A percentile compares a stretch with the other conserved stretches of the same genome.
Conservation (phyloP, 2,329 filamentous ascomycete genomes). For the Didymella keratinophila region DNA sequence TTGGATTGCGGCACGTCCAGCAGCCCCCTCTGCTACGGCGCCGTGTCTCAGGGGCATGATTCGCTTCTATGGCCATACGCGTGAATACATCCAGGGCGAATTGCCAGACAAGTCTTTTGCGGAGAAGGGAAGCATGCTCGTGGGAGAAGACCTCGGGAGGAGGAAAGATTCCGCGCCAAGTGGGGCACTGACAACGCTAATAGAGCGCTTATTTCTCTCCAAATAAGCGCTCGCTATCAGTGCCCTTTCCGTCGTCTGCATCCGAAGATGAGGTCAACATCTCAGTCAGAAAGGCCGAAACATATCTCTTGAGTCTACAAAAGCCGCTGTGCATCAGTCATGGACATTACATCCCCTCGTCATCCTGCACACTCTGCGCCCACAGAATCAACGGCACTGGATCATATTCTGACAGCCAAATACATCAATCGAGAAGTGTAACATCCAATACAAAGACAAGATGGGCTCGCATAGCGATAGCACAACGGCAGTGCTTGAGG, state of each 20-base stretch:
- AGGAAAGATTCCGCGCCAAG: not conserved
- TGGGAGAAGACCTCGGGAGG: too few relatives aligned
- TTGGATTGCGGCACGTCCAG: constrained; percentile 25
- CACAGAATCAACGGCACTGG: not conserved
- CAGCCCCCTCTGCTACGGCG: constrained; percentile 23
- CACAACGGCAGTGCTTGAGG: not conserved
- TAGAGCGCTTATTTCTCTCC: not conserved
- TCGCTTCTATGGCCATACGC: constrained; percentile 10
- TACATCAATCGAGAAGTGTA: not conserved
- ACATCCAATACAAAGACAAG: not conserved
- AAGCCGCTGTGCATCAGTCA: not conserved
- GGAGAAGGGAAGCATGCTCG: not conserved
- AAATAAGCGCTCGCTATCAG: constrained; percentile 16
- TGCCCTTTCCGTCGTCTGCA: not conserved
- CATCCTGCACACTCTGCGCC: not conserved
- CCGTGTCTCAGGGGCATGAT: not conserved
- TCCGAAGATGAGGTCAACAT: not conserved
- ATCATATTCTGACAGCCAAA: not conserved
- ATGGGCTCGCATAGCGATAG: not conserved
- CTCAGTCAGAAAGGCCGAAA: not conserved
- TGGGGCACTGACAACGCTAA: not conserved
- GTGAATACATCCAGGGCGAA: not conserved
- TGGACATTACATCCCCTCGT: not conserved
- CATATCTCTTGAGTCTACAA: not conserved
- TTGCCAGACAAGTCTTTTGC: not conserved